phyloP scores from a whole-genome alignment of 805 yeast genomes.

The Candida tibetensis region DNA sequence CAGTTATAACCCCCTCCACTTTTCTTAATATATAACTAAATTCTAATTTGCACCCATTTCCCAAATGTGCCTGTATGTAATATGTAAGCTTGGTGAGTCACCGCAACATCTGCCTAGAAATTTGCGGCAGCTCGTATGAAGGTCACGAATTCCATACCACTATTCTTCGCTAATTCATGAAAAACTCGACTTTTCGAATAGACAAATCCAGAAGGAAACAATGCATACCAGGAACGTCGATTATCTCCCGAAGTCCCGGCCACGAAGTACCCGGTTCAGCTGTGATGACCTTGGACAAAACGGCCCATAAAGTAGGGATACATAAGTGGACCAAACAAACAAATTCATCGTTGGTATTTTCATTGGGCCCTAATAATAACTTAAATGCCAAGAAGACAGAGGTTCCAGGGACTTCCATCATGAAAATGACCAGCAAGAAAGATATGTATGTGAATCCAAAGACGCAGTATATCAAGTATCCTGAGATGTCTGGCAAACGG shows the following conservation, averaged over 20 bases:
- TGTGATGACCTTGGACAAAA: constrained; percentile 2
- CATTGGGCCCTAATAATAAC: constrained; percentile 9
- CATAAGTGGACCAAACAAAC: constrained; percentile 5
- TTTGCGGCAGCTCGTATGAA: too few species aligned
- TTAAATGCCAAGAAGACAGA: constrained; percentile 9
- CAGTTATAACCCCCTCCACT: constrained; percentile 6
- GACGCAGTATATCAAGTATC: constrained; percentile 5
- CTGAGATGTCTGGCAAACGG: constrained; percentile 5
- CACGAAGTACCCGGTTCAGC: constrained; percentile 3
- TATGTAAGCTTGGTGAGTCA: too few species aligned
- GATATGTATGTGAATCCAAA: constrained; percentile 5
- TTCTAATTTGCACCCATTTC: too few species aligned
- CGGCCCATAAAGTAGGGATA: neutral
- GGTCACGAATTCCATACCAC: too few species aligned
- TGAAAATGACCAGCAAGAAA: constrained; percentile 8
- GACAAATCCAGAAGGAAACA: constrained; percentile 5
- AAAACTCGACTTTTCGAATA: constrained; percentile 2
- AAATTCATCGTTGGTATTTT: constrained; percentile 10
- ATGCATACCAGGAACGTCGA: constrained; percentile 12
- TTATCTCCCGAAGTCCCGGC: constrained; percentile 2
- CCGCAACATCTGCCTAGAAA: too few species aligned
- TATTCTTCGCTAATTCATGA: too few species aligned
- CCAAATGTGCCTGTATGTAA: too few species aligned
- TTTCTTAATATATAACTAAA: too few species aligned
- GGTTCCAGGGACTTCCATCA: constrained; percentile 14